A percentile compares a stretch with the other conserved stretches of the same genome.
Conservation (phyloP, 2,329 filamentous ascomycete genomes). For the Xylaria sp. region DNA sequence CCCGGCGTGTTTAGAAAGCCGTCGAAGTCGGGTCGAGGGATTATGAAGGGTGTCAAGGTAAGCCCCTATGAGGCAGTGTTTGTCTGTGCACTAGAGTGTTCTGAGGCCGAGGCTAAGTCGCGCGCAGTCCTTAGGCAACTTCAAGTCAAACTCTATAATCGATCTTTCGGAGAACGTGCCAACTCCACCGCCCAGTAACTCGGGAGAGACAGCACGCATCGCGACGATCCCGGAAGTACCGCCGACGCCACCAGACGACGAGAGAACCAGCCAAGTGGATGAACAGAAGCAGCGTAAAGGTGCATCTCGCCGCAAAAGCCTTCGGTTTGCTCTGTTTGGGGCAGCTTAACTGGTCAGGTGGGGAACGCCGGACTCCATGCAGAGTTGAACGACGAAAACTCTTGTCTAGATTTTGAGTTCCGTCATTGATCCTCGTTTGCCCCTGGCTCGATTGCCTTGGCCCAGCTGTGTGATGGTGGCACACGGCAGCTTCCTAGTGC, state of each 20-base stretch:
- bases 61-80: neutral
- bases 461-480: too few relatives aligned
- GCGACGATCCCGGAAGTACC: conserved; percentile 39
- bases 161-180: conserved; percentile 34
- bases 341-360: conserved; percentile 11
- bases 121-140: conserved; percentile 41
- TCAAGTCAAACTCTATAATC: conserved; percentile 37
- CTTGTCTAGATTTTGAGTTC: neutral
- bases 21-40: conserved; percentile 36
- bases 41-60: conserved; percentile 39
- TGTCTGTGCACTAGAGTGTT: neutral
- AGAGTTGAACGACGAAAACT: neutral
- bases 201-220: conserved; percentile 38
- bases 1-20: conserved; percentile 30
- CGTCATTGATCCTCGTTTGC: neutral
- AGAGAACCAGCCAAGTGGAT: conserved; percentile 29
- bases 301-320: conserved; percentile 39
- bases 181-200: conserved; percentile 39
- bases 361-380: conserved; percentile 17
- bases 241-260: conserved; percentile 39
- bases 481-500: too few relatives aligned
- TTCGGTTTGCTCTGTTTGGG: conserved; percentile 40
- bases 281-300: conserved; percentile 33
- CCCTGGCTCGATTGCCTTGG: neutral
- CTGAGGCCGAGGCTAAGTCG: conserved; percentile 27